Evolutionary conservation across 2,329 filamentous ascomycete genomes (phyloP).

Genomic region (Pleurostoma richardsiae): DNA sequence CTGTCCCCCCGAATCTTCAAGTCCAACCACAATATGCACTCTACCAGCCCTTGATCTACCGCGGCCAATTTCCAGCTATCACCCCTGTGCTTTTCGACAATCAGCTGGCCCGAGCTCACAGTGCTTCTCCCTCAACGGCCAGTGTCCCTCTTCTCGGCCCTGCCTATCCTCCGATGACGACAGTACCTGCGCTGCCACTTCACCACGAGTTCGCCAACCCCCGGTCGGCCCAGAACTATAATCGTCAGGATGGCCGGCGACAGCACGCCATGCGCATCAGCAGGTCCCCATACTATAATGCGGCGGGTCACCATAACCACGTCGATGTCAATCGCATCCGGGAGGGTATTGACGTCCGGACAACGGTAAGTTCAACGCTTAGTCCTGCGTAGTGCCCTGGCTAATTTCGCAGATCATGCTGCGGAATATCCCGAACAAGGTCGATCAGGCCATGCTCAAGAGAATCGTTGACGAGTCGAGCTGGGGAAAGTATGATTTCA

Average conservation of each 20-base stretch:
- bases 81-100: not conserved
- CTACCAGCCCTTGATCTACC: not conserved
- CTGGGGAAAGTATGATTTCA: constrained; percentile 84
- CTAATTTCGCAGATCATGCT: constrained; percentile 70
- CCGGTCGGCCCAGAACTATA: constrained; percentile 25
- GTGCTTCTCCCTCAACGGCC: not conserved
- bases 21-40: too few species aligned
- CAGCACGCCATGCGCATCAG: constrained; percentile 42
- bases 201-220: constrained; percentile 28
- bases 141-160: not conserved
- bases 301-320: constrained; percentile 52
- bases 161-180: not conserved
- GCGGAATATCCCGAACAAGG: constrained; percentile 89
- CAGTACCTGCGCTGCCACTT: not conserved
- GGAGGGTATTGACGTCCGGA: constrained; percentile 67
- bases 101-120: not conserved
- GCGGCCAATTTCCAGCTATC: not conserved
- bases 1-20: too few species aligned
- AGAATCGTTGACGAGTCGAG: constrained; percentile 72
- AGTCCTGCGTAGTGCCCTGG: not conserved
- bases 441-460: constrained; percentile 74
- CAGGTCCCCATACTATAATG: constrained; percentile 40
- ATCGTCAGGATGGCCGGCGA: constrained; percentile 35
- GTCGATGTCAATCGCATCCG: constrained; percentile 57
- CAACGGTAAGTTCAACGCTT: constrained; percentile 47